Conservation (phyloP, 208 protist species). For the Trypanosoma conorhini region DNA sequence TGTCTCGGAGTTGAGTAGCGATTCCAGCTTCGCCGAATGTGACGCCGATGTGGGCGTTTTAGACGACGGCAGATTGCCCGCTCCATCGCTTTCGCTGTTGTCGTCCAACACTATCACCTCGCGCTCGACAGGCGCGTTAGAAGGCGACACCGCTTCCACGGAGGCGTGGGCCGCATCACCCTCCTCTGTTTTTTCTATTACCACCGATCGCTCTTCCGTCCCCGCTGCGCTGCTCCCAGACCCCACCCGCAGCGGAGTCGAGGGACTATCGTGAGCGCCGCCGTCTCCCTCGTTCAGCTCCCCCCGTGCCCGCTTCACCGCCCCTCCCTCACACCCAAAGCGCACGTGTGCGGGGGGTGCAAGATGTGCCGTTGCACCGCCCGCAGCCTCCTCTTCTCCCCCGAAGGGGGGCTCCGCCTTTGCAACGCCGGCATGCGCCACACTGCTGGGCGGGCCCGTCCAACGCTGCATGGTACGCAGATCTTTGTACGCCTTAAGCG, state of each 20-base stretch:
- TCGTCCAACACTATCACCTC: slow-evolving; percentile 4
- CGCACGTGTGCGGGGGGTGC: neutral
- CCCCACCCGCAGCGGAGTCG: neutral
- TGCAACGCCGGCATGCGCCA: neutral
- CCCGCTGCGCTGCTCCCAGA: neutral
- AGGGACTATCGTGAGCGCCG: neutral
- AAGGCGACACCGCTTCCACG: neutral
- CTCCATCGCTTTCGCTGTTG: neutral
- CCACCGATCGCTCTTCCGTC: neutral
- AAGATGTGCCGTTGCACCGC: neutral
- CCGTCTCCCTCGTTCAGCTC: neutral
- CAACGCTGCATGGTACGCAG: slow-evolving; percentile 11
- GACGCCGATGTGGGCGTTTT: neutral
- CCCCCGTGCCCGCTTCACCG: neutral
- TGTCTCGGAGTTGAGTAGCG: neutral
- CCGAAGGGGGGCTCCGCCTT: neutral
- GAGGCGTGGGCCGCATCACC: neutral
- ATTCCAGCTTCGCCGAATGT: neutral
- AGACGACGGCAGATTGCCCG: neutral
- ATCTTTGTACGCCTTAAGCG: slow-evolving; percentile 6
- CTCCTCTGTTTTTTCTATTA: neutral
- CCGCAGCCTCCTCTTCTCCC: neutral
- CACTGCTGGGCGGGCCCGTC: neutral
- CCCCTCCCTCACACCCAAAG: neutral
- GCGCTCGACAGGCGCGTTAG: neutral